Base-by-base conservation (phyloP, 257 asterid genomes). In the Hygrophila difformis region DNA sequence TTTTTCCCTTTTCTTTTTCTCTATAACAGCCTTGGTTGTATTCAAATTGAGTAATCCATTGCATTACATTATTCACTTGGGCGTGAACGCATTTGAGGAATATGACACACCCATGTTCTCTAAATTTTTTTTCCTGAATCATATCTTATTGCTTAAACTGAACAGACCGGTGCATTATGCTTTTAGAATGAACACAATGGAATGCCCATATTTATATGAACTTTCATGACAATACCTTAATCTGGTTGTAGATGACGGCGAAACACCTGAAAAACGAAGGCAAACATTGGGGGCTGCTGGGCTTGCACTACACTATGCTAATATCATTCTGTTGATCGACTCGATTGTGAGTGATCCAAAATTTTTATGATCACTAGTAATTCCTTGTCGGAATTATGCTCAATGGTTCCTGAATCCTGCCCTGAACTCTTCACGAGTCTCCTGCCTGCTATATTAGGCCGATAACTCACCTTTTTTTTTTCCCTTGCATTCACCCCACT, bases 311-410 rank as follows among this genome's bases (percentile, higher is more conserved):
- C 94, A 84, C 61, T 80, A 80, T 61, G 94, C 94, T 61, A 84
- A 84, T 55, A 77, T 84, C 51, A 64, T 84, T 60, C 83, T 84
- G 61, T 70, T 67, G 65, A 84, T 84, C 36, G 94, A 84, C 31
- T 69, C 92, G 44, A 73, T 84, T 66, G 94, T 84, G 70, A 80
- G 76, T n/a, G n/a, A n/a, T n/a, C n/a, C n/a, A n/a, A n/a, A n/a
- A n/a, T n/a, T n/a, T n/a, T n/a, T n/a, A n/a, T n/a, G n/a, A n/a
- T n/a, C n/a, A n/a, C n/a, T n/a, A n/a, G n/a, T n/a, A n/a, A n/a
- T n/a, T n/a, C n/a, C n/a, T n/a, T n/a, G n/a, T n/a, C n/a, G n/a
- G n/a, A n/a, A n/a, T n/a, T n/a, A n/a, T n/a, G n/a, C n/a, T n/a
- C n/a, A n/a, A n/a, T n/a, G n/a, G n/a, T n/a, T n/a, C n/a, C n/a